Evolutionary conservation across 75 land plant genomes (phyloP), one percentile per base, ranked within the genome.

Genomic region (Pinus taeda): DNA sequence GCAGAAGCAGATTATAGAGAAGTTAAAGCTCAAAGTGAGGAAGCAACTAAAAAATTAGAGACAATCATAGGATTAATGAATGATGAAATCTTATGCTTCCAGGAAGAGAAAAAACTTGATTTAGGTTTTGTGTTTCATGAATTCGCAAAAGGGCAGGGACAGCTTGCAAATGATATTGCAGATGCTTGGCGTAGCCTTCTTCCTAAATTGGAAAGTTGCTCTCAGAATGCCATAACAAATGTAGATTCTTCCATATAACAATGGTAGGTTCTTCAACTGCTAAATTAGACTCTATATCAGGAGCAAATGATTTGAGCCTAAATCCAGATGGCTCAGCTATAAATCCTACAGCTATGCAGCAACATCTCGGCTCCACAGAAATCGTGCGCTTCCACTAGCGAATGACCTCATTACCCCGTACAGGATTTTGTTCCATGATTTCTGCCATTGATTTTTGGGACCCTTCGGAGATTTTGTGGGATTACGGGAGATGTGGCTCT

Each of bases 101-200:
- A 94, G 79, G 99, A 96, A 79, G 81, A 90, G 71, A 94, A 95
- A 76, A 92, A 97, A 20, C 58, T 77, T 26, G 99, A 96, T 70
- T 78, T 96, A 85, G 94, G 99, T 57, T 72, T 83, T 62, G 94
- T 92, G 8, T 94, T 93, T 57, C 93, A 93, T 75, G 88, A 89
- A 73, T 92, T 96, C 79, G 94, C 99, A 18, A 91, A 95, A 73
- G 93, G 93, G 6, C 99, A 96, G 81, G 99, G 93, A 6, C 86
- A 86, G 14, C 88, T 96, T 18, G 93, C 94, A 4, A 85, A 84
- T 62, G 84, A 87, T 37, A 85, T 91, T 4, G 99, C 99, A 3
- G 92, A 94, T 71, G 97, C 97, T 14, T 96, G 99, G 99, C 83
- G 93, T n/a, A 85, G 79, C 71, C 89, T 95, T 36, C 87, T 93